These are phyloP conservation scores for Phyllosticta citriasiana DNA, from an alignment of 2,329 filamentous ascomycete species.

Conservation along the genomic window DNA sequence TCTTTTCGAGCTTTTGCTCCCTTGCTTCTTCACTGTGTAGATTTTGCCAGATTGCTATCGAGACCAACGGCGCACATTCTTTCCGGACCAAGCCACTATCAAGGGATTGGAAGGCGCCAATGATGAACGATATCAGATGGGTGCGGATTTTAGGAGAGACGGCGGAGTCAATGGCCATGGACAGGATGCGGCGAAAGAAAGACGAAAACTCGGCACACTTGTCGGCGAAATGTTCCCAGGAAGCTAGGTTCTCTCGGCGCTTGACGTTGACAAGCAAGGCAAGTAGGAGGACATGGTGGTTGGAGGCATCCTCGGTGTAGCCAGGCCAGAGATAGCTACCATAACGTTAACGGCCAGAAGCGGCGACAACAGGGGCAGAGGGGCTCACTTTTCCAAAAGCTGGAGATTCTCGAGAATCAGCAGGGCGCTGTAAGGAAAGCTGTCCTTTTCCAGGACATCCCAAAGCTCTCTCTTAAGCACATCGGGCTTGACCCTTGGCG, in stretches of 20 bases:
- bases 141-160: slow-evolving; percentile 46
- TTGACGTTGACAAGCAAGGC: slow-evolving; percentile 82
- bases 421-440: slow-evolving; percentile 67
- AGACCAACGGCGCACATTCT: slow-evolving; percentile 90
- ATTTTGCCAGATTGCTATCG: slow-evolving; percentile 93
- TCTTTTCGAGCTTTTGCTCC: slow-evolving; percentile 62
- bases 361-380: not conserved
- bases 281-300: slow-evolving; percentile 82
- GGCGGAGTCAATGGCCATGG: slow-evolving; percentile 59
- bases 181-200: slow-evolving; percentile 81
- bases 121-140: slow-evolving; percentile 81
- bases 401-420: slow-evolving; percentile 82
- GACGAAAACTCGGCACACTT: slow-evolving; percentile 73
- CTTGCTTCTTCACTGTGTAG: slow-evolving; percentile 67
- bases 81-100: slow-evolving; percentile 84
- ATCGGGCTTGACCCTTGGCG: slow-evolving; percentile 63
- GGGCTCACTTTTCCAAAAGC: slow-evolving; percentile 64
- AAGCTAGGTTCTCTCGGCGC: slow-evolving; percentile 72
- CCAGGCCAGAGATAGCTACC: slow-evolving; percentile 88
- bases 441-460: slow-evolving; percentile 74
- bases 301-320: slow-evolving; percentile 78
- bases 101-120: slow-evolving; percentile 84
- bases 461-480: slow-evolving; percentile 81
- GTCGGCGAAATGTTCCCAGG: slow-evolving; percentile 75
- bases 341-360: not conserved